Evolutionary conservation across 176 grass and related monocot genomes (phyloP).

Genomic region (Carex kokanica): DNA sequence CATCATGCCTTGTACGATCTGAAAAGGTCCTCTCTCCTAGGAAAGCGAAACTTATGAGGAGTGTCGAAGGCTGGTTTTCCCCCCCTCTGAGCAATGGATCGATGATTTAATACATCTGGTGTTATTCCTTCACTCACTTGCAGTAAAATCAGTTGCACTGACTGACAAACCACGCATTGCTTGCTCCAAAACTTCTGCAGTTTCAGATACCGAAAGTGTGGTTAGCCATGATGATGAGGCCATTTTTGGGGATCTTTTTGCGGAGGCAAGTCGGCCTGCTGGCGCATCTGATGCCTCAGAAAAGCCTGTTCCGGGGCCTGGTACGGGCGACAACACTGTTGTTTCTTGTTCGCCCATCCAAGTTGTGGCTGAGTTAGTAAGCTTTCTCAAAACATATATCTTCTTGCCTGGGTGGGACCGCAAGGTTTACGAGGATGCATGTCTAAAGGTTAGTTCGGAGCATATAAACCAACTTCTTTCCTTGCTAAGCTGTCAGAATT

Average conservation of each 20-base stretch:
- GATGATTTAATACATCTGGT: constrained; percentile 78
- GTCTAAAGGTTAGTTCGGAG: constrained; percentile 45
- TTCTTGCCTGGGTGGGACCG: constrained; percentile 69
- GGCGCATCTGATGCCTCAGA: constrained; percentile 59
- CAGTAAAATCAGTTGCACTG: constrained; percentile 50
- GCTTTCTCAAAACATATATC: constrained; percentile 62
- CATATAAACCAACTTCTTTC: constrained; percentile 80
- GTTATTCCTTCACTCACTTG: constrained; percentile 71
- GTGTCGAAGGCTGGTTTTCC: constrained; percentile 64
- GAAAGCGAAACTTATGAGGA: constrained; percentile 64
- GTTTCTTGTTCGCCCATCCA: constrained; percentile 59
- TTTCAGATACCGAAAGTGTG: constrained; percentile 68
- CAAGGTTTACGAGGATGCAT: constrained; percentile 60
- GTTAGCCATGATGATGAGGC: constrained; percentile 88
- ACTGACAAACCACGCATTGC: constrained; percentile 52
- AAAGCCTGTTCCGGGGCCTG: constrained; percentile 51
- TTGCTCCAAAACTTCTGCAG: constrained; percentile 51
- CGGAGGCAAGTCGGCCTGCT: constrained; percentile 54
- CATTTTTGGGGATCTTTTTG: constrained; percentile 89
- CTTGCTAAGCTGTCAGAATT: constrained; percentile 51
- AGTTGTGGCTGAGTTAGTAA: constrained; percentile 66
- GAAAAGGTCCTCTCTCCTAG: constrained; percentile 47
- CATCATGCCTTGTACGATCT: constrained; percentile 59
- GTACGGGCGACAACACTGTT: constrained; percentile 30
- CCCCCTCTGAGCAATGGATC: constrained; percentile 67